Evolutionary conservation across 371 early-diverging fungal genomes (phyloP).

Genomic region (Apophysomyces sp.): DNA sequence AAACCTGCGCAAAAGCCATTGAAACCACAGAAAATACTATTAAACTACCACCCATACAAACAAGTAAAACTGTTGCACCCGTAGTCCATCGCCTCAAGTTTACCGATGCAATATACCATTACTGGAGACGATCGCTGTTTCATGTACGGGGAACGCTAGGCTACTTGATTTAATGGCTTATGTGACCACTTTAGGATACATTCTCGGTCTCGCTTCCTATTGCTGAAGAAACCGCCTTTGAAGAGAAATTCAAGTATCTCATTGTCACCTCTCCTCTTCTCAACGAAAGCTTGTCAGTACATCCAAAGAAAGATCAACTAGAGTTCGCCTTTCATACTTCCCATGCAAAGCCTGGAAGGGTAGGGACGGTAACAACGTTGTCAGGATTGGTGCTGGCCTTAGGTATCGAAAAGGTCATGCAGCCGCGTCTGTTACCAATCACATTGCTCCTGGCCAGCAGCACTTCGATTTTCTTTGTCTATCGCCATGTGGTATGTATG

Average conservation of each 20-base stretch:
- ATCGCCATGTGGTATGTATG: slow-evolving; percentile 36
- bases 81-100: slow-evolving; percentile 2
- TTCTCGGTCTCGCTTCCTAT: slow-evolving; percentile 43
- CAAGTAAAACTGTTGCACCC: not conserved
- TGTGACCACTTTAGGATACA: slow-evolving; percentile 21
- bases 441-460: slow-evolving; percentile 30
- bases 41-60: slow-evolving; percentile 26
- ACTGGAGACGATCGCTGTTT: slow-evolving; percentile 41
- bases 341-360: slow-evolving; percentile 4
- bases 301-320: slow-evolving; percentile 35
- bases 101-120: slow-evolving; percentile 17
- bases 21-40: slow-evolving; percentile 41
- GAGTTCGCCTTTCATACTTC: slow-evolving; percentile 7
- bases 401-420: slow-evolving; percentile 16
- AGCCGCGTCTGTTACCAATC: slow-evolving; percentile 8
- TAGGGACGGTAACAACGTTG: slow-evolving; percentile 14
- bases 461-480: slow-evolving; percentile 36
- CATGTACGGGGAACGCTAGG: slow-evolving; percentile 17
- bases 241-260: slow-evolving; percentile 66
- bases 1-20: slow-evolving; percentile 27
- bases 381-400: slow-evolving; percentile 15
- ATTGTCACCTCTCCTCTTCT: slow-evolving; percentile 65
- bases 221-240: slow-evolving; percentile 60
- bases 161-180: not conserved
- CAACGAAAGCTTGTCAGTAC: slow-evolving; percentile 48